These are phyloP conservation scores for Sphenostylis stenocarpa DNA, from an alignment of 306 rosid species.

Conservation along the genomic window DNA sequence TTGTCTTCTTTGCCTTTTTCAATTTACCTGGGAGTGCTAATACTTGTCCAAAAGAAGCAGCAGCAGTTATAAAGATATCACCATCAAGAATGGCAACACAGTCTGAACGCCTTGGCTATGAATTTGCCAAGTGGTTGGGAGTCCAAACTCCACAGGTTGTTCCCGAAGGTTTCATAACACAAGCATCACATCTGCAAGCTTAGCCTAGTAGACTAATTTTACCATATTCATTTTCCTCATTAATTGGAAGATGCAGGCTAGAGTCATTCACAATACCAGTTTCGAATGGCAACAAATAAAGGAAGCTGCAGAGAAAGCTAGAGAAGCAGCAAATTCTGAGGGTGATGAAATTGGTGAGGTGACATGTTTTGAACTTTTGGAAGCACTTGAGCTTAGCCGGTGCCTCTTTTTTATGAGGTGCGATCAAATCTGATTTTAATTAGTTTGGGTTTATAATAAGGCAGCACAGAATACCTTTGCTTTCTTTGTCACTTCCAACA, in stretches of 20 bases:
- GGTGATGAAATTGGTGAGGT: constrained; percentile 81
- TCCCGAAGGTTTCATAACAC: constrained; percentile 22
- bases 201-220: constrained; percentile 22
- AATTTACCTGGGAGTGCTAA: constrained; percentile 49
- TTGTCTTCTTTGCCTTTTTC: constrained; percentile 95
- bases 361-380: constrained; percentile 91
- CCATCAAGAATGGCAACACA: constrained; percentile 98
- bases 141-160: constrained; percentile 88
- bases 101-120: constrained; percentile 97
- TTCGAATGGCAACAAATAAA: constrained; percentile 88
- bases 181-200: constrained; percentile 10
- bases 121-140: constrained; percentile 92
- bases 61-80: constrained; percentile 90
- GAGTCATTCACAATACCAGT: constrained; percentile 83
- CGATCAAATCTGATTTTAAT: constrained; percentile 19
- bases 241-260: constrained; percentile 60
- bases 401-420: constrained; percentile 90
- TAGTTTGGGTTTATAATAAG: constrained; percentile 3
- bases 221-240: constrained; percentile 10
- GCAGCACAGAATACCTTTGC: constrained; percentile 16
- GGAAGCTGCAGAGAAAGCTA: constrained; percentile 90
- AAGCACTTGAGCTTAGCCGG: constrained; percentile 96
- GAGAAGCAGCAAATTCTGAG: constrained; percentile 64
- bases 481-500: constrained; percentile 13
- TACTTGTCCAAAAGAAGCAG: constrained; percentile 68